Evolutionary conservation across 176 grass and related monocot genomes (phyloP).

Genomic region (Rhynchospora pubera): DNA sequence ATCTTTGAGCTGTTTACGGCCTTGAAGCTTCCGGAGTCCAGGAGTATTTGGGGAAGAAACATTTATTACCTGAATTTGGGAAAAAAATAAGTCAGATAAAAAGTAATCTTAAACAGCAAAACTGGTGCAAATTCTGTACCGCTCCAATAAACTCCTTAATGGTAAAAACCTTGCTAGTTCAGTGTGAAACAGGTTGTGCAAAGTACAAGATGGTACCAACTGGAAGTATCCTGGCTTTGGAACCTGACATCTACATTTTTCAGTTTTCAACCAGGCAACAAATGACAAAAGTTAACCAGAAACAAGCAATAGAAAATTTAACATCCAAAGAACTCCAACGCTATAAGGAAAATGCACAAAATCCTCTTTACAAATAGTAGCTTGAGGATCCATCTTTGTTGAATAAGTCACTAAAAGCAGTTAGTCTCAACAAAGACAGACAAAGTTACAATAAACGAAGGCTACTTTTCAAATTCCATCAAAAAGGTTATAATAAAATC

Average conservation of each 20-base stretch:
- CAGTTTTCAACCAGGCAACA: not conserved
- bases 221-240: not conserved
- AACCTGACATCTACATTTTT: not conserved
- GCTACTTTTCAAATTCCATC: not conserved
- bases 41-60: constrained; percentile 98
- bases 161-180: not conserved
- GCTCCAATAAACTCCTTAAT: not conserved
- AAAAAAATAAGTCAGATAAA: constrained; percentile 6
- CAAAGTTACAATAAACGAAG: not conserved
- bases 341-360: not conserved
- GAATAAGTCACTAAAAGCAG: not conserved
- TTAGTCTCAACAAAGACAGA: not conserved
- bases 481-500: not conserved
- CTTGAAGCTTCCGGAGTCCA: constrained; percentile 80
- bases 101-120: not conserved
- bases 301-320: not conserved
- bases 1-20: constrained; percentile 91
- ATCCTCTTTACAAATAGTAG: not conserved
- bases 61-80: constrained; percentile 74
- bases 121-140: not conserved
- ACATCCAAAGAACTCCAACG: not conserved
- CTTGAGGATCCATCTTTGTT: not conserved
- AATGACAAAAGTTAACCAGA: not conserved
- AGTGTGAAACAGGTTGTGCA: not conserved
- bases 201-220: not conserved